phyloP scores from a whole-genome alignment of 1,284 basidiomycete species.

The Apiotrichum laibachii region DNA sequence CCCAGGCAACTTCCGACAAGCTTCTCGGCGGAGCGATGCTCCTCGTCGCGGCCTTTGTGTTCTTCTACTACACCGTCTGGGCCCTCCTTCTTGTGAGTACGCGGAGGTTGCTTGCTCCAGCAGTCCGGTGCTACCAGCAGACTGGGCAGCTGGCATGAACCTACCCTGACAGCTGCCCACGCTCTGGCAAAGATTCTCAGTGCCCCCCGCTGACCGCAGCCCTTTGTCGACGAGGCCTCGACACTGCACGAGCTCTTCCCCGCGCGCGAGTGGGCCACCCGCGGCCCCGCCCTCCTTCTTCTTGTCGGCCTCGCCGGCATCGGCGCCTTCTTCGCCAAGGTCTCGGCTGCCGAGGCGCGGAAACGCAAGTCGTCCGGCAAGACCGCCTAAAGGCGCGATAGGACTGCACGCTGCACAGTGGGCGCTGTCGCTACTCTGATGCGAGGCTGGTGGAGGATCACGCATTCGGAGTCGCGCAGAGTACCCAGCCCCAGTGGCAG shows the following conservation, averaged over 20 bases:
- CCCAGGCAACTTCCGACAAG: constrained; percentile 75
- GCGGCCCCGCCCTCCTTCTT: constrained; percentile 77
- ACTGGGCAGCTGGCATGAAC: no score
- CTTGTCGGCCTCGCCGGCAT: constrained; percentile 73
- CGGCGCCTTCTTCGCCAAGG: constrained; percentile 71
- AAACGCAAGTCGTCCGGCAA: constrained; percentile 44
- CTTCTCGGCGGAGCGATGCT: constrained; percentile 75
- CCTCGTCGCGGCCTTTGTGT: constrained; percentile 68
- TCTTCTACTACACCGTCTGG: constrained; percentile 89
- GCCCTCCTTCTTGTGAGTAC: constrained; percentile 72
- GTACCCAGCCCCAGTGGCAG: no score
- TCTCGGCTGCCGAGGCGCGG: constrained; percentile 69
- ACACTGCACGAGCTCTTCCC: constrained; percentile 76
- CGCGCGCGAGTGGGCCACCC: constrained; percentile 82
- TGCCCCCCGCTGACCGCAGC: constrained; percentile 58
- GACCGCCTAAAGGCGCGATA: constrained; percentile 27
- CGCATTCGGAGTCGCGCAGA: no score
- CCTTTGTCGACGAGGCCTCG: constrained; percentile 73
- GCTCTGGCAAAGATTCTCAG: no score
- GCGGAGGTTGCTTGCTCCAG: no score
- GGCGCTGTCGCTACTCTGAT: neutral
- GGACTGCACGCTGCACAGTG: neutral
- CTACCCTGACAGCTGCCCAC: no score
- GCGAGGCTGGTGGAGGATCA: neutral
- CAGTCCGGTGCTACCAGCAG: no score